phyloP scores from a whole-genome alignment of 2,329 filamentous ascomycete genomes.

The Trichoderma brevicompactum region DNA sequence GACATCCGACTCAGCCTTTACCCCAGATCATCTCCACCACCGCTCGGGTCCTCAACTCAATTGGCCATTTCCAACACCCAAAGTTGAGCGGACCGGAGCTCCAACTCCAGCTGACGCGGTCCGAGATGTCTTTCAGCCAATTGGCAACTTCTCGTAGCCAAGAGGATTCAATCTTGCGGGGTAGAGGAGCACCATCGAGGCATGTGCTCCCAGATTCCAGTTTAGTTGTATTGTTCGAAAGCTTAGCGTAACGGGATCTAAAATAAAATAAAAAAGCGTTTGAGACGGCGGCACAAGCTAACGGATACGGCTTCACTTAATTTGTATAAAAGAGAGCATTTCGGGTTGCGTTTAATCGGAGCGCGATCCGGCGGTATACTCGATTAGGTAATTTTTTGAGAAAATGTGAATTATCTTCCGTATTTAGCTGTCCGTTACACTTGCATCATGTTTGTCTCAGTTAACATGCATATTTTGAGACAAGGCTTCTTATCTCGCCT shows the following conservation, averaged over 20 bases:
- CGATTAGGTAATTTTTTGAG: slow-evolving; percentile 16
- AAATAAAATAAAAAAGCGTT: background rate
- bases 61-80: background rate
- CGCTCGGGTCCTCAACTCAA: too few relatives aligned
- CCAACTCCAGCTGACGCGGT: slow-evolving; percentile 1
- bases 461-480: too few relatives aligned
- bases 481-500: too few relatives aligned
- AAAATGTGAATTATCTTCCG: background rate
- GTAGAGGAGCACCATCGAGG: background rate
- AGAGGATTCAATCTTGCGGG: background rate
- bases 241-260: slow-evolving; percentile 16
- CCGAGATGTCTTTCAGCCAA: background rate
- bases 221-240: background rate
- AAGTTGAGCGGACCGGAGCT: background rate
- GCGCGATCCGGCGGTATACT: background rate
- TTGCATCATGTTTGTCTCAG: too few relatives aligned
- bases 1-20: background rate
- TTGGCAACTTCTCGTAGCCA: background rate
- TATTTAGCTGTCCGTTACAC: too few relatives aligned
- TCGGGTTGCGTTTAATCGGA: background rate
- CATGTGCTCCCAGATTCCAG: too few relatives aligned
- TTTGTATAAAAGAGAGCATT: slow-evolving; percentile 1
- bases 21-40: slow-evolving; percentile 2
- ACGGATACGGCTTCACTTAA: slow-evolving; percentile 4
- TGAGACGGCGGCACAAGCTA: background rate